phyloP scores from a whole-genome alignment of 2,329 filamentous ascomycete species.

The Ophiostoma montium region DNA sequence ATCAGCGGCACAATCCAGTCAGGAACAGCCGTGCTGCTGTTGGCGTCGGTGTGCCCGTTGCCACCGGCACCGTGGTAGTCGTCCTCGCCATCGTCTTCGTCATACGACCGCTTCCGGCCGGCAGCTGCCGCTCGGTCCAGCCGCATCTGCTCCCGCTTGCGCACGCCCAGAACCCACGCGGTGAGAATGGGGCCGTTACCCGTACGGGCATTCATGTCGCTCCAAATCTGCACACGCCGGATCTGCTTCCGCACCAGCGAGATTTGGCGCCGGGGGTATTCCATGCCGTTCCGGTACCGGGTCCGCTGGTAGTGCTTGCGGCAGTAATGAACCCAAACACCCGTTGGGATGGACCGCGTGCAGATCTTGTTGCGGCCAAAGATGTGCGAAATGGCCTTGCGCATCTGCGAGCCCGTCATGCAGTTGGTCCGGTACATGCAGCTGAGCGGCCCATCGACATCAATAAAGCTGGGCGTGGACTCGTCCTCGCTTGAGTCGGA shows the following conservation, averaged over 20 bases:
- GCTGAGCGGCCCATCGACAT: no score
- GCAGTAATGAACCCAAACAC: constrained; percentile 64
- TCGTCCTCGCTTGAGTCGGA: neutral
- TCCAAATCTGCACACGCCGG: constrained; percentile 48
- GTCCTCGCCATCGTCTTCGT: constrained; percentile 17
- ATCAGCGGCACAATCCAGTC: constrained; percentile 34
- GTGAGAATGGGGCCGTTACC: constrained; percentile 31
- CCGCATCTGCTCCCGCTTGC: constrained; percentile 50
- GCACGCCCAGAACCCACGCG: constrained; percentile 47
- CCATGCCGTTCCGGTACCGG: constrained; percentile 50
- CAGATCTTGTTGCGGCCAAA: constrained; percentile 73
- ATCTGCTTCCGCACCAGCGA: constrained; percentile 51
- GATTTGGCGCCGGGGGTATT: constrained; percentile 49
- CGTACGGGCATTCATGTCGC: constrained; percentile 29
- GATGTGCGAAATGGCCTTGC: constrained; percentile 68
- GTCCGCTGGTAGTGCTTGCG: constrained; percentile 71
- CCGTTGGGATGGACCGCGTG: constrained; percentile 53
- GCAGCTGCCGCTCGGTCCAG: constrained; percentile 21
- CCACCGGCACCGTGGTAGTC: constrained; percentile 9
- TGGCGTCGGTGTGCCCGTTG: constrained; percentile 17
- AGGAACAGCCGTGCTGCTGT: constrained; percentile 29
- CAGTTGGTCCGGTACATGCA: constrained; percentile 46
- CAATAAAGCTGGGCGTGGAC: neutral
- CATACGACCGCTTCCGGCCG: constrained; percentile 4
- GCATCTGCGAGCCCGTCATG: constrained; percentile 43